These are phyloP conservation scores for Immersiella caudata DNA, from an alignment of 495 filamentous ascomycete genomes.

Conservation along the genomic window DNA sequence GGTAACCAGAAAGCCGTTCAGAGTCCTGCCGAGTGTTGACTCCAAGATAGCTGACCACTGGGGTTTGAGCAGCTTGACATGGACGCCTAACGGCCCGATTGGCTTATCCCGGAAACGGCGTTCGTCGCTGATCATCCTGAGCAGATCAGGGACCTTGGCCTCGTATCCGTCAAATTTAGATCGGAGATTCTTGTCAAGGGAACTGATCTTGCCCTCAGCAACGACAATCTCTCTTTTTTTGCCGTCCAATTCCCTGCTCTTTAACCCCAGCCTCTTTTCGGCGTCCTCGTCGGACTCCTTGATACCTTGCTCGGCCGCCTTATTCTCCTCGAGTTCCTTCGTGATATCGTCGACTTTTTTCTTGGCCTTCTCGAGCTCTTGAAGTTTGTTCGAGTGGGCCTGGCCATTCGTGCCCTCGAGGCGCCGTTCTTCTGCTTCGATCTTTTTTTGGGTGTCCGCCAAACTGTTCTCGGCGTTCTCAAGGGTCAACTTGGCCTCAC, in stretches of 20 bases:
- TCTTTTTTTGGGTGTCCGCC: conserved; percentile 41
- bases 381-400: conserved; percentile 38
- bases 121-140: conserved; percentile 69
- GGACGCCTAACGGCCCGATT: conserved; percentile 79
- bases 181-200: conserved; percentile 35
- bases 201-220: conserved; percentile 42
- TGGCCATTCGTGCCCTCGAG: conserved; percentile 60
- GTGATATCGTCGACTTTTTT: conserved; percentile 49
- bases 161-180: conserved; percentile 56
- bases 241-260: conserved; percentile 36
- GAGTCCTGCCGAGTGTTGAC: conserved; percentile 61
- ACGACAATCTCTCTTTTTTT: conserved; percentile 55
- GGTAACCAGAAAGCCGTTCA: conserved; percentile 80
- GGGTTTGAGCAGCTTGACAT: conserved; percentile 73
- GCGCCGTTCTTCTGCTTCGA: conserved; percentile 45
- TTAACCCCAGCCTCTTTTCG: conserved; percentile 48
- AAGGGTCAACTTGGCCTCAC: conserved; percentile 47
- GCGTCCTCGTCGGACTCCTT: conserved; percentile 38
- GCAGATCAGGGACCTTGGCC: conserved; percentile 60
- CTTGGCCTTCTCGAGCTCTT: conserved; percentile 54
- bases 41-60: conserved; percentile 88
- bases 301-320: conserved; percentile 35
- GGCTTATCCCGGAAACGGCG: conserved; percentile 67
- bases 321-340: conserved; percentile 41
- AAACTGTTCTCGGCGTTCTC: conserved; percentile 39